Evolutionary conservation across 768 basidiomycete species (phyloP), one percentile per base, ranked within the genome.

Genomic region (Agaricus blazei): DNA sequence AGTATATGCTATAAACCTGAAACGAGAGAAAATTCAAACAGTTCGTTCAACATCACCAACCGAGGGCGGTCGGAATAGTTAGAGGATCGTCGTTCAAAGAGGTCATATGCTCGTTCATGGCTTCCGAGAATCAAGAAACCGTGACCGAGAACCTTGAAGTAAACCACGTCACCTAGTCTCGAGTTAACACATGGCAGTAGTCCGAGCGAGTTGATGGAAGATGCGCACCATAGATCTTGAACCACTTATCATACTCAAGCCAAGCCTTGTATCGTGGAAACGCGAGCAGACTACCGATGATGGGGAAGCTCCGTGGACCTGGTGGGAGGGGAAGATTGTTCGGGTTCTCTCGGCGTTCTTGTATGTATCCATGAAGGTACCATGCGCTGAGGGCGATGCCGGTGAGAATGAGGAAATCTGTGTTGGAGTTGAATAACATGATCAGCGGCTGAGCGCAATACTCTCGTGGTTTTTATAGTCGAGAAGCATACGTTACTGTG

Each of bases 1-100:
- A n/a, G 1, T 19, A 19, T 19, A 48, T 34, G 11, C 27, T 3
- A 23, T 15, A 36, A 9, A 23, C 49, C 52, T 36, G 43, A 44
- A 41, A 27, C 6, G 19, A 24, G 47, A n/a, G 23, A 49, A 9
- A 14, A 27, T 14, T 66, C 71, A 45, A 52, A 78, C 78, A 82
- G 58, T 19, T 78, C 78, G 52, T 76, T 72, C 54, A 78, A 73
- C 80, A 82, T 81, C 0, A 70, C 66, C 11, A 76, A 65, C 52
- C 71, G 58, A 28, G 65, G 70, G 45, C 80, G 74, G 58, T 81
- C 80, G 5, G 83, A 82, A 59, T 83, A 85, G 48, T 79, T 82
- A 19, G 67, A 60, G 23, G 77, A 79, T 9, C 78, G 71, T 58
- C 76, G 82, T 48, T 84, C 82, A 36, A 85, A 78, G 1, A 85